Evolutionary conservation across 176 grass and related monocot genomes (phyloP).

Genomic region (Musa troglodytarum): DNA sequence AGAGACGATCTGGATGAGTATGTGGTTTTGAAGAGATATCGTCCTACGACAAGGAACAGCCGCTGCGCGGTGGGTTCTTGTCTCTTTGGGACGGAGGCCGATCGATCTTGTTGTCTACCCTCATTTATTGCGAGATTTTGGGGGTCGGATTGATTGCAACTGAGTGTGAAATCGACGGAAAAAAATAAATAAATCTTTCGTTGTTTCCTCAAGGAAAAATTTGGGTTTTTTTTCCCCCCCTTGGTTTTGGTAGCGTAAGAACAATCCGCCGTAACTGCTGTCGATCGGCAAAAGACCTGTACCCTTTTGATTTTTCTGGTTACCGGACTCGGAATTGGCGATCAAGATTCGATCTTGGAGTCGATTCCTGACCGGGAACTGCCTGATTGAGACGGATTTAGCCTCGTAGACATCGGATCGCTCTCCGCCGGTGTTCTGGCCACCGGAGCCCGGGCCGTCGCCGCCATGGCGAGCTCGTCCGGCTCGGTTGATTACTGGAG

Average conservation of each 20-base stretch:
- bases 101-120: too few relatives aligned
- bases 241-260: background rate
- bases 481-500: slow-evolving; percentile 68
- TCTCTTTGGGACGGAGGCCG: too few relatives aligned
- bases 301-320: too few relatives aligned
- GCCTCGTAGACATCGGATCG: background rate
- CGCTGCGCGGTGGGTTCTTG: too few relatives aligned
- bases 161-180: too few relatives aligned
- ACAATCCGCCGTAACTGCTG: background rate
- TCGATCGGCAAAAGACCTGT: slow-evolving; percentile 3
- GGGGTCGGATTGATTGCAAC: too few relatives aligned
- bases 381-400: background rate
- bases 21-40: background rate
- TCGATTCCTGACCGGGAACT: background rate
- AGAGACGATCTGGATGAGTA: background rate
- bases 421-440: background rate
- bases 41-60: background rate
- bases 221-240: too few relatives aligned
- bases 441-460: background rate
- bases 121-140: background rate
- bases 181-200: background rate
- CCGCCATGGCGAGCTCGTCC: slow-evolving; percentile 21
- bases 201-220: too few relatives aligned
- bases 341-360: background rate
- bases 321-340: background rate